phyloP scores from a whole-genome alignment of 345 rosid genomes.

The Linum tenue region DNA sequence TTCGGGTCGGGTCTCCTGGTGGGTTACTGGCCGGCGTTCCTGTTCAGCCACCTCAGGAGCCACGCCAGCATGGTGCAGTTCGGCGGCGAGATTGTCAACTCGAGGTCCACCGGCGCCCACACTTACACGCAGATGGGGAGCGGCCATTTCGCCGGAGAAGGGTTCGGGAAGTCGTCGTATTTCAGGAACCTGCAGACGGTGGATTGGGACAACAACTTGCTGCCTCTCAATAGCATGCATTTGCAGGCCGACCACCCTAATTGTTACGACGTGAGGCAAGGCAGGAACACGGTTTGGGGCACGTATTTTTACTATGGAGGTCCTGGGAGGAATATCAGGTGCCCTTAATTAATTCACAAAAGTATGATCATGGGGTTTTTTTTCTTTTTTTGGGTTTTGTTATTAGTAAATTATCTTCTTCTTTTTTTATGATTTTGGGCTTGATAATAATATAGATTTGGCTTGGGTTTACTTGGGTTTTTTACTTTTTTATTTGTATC shows the following conservation, averaged over 20 bases:
- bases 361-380: background rate
- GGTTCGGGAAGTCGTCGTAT: constrained; percentile 29
- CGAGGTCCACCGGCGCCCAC: constrained; percentile 7
- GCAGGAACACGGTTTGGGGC: constrained; percentile 23
- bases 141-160: constrained; percentile 29
- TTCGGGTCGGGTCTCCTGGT: constrained; percentile 13
- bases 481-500: too few relatives aligned
- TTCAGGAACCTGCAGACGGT: constrained; percentile 17
- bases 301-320: constrained; percentile 30
- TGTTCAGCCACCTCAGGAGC: constrained; percentile 21
- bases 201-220: background rate
- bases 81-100: constrained; percentile 40
- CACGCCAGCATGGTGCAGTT: constrained; percentile 19
- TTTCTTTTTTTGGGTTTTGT: background rate
- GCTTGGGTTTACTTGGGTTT: too few relatives aligned
- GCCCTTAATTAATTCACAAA: constrained; percentile 11
- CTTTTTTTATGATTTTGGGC: too few relatives aligned
- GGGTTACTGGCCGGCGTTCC: constrained; percentile 36
- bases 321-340: constrained; percentile 31
- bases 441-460: too few relatives aligned
- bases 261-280: constrained; percentile 24
- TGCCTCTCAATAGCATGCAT: background rate
- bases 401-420: background rate
- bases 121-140: constrained; percentile 40
- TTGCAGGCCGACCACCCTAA: constrained; percentile 25